phyloP scores from a whole-genome alignment of 352 stramenopile genomes.

The Albugo laibachii region DNA sequence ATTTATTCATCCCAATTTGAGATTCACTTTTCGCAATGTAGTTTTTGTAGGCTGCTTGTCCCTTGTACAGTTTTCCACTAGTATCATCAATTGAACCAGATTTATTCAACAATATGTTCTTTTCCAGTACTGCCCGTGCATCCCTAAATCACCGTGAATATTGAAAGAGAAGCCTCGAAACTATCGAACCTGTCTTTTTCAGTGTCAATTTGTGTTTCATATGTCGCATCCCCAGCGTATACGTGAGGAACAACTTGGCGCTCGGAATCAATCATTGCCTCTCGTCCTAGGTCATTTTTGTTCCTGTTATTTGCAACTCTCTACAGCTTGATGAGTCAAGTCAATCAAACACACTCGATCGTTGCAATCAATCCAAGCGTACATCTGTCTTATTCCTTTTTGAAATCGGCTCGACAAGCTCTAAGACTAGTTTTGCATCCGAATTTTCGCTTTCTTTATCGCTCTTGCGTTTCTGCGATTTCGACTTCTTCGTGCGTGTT shows the following conservation, averaged over 20 bases:
- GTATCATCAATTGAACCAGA: constrained; percentile 41
- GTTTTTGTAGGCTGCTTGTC: constrained; percentile 72
- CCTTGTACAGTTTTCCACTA: constrained; percentile 66
- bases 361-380: not conserved
- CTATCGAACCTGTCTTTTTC: constrained; percentile 32
- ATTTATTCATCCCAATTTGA: constrained; percentile 79
- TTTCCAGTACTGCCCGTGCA: constrained; percentile 54
- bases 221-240: constrained; percentile 65
- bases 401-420: not conserved
- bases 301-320: too few species aligned
- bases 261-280: constrained; percentile 25
- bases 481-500: not conserved
- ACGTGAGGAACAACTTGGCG: constrained; percentile 56
- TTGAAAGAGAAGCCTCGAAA: too few species aligned
- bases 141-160: constrained; percentile 15
- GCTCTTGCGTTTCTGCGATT: not conserved
- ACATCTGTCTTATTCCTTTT: not conserved
- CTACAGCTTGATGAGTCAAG: too few species aligned
- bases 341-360: too few species aligned
- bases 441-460: not conserved
- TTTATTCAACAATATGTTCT: constrained; percentile 48
- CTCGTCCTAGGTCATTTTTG: too few species aligned
- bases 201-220: constrained; percentile 71
- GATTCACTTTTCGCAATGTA: constrained; percentile 78
- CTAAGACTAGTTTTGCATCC: not conserved